Evolutionary conservation across 768 basidiomycete genomes (phyloP), one percentile per base, ranked within the genome.

Genomic region (Russula lepida): DNA sequence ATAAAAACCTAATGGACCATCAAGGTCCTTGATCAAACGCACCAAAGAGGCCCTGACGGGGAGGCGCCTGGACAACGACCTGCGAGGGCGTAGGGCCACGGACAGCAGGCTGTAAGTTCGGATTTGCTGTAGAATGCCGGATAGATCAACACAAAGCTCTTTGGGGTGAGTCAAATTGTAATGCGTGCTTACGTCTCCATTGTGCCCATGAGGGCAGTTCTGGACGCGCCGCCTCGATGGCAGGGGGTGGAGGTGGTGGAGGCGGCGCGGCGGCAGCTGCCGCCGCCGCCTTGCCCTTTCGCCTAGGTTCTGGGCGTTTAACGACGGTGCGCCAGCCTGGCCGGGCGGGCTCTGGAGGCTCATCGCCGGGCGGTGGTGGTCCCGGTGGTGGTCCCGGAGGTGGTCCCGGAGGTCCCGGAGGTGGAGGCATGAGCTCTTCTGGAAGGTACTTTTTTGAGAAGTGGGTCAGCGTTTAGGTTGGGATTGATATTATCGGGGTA

Each of bases 181-280:
- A 4, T 4, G 19, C 6, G 6, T 12, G 78, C 82, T 56, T 70
- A 92, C 89, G 89, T 76, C 84, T 79, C 89, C 89, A 92, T 67
- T 90, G 88, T 0, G 89, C 83, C 89, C 89, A 92, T 1, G 89
- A 81, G n/a, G 88, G 88, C 30, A 82, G 21, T 37, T 80, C 78
- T 0, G 80, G 78, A 67, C 81, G 79, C 0, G 81, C 76, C 12
- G 63, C 59, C 25, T 64, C 63, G 37, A 65, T 54, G 23, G 57
- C 53, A 12, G 58, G 28, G 0, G 77, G 72, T 28, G 76, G 76
- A 28, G 76, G 74, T 1, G 78, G 74, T 0, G 68, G 70, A 0
- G 76, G 77, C 19, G 74, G 76, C 13, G 75, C 72, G 1, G 75
- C 70, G 5, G 75, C 74, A 0, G 75, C 70, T 12, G 72, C 71